Evolutionary conservation across 1,284 basidiomycete species (phyloP).

Genomic region (Thecaphora frezii): DNA sequence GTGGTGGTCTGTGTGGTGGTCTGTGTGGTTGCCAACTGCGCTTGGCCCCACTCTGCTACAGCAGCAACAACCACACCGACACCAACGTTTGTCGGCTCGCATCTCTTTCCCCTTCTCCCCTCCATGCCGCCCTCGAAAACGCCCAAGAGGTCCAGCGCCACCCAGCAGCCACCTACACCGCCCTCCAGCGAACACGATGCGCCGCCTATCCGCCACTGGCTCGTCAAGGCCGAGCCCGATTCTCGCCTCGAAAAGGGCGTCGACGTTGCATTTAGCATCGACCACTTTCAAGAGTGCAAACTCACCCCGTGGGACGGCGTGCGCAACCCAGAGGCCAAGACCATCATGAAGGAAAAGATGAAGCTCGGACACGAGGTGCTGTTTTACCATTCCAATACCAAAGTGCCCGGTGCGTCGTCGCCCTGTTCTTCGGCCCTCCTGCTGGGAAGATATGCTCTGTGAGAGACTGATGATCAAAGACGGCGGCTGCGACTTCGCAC

Average conservation of each 20-base stretch:
- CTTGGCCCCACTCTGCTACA: too few relatives aligned
- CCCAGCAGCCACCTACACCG: neutral
- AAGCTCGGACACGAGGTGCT: conserved; percentile 75
- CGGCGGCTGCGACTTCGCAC: conserved; percentile 10
- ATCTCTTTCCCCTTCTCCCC: too few relatives aligned
- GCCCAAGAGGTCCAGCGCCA: neutral
- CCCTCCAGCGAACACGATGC: neutral
- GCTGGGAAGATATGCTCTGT: too few relatives aligned
- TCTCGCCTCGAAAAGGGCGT: conserved; percentile 44
- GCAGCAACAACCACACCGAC: too few relatives aligned
- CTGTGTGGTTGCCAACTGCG: too few relatives aligned
- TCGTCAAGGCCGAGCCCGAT: conserved; percentile 56
- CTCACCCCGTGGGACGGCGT: conserved; percentile 89
- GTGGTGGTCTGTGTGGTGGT: too few relatives aligned
- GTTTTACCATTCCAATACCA: conserved; percentile 89
- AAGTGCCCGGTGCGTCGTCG: conserved; percentile 72
- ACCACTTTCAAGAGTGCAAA: conserved; percentile 28
- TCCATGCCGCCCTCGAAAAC: too few relatives aligned
- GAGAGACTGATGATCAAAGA: too few relatives aligned
- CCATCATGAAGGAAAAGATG: conserved; percentile 82
- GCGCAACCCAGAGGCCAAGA: conserved; percentile 85
- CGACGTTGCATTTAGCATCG: conserved; percentile 52
- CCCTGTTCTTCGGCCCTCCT: too few relatives aligned
- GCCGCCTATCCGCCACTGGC: conserved; percentile 27
- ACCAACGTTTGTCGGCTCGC: too few relatives aligned